phyloP scores from a whole-genome alignment of 2,329 filamentous ascomycete species.

The Shiraia sp. region DNA sequence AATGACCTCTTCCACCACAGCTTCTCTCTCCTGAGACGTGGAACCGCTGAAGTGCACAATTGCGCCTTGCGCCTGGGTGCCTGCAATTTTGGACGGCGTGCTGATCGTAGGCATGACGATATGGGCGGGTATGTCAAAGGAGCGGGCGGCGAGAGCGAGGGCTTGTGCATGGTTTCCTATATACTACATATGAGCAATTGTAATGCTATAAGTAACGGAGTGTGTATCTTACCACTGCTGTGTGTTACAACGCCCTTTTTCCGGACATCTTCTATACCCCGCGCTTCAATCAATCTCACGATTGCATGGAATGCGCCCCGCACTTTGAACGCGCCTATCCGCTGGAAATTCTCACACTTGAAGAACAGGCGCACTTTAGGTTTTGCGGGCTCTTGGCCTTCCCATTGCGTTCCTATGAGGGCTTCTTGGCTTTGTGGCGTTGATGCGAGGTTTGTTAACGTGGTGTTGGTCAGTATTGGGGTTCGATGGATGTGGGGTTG shows the following conservation, averaged over 20 bases:
- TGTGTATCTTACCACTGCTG: slow-evolving; percentile 68
- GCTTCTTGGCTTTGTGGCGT: slow-evolving; percentile 62
- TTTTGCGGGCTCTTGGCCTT: slow-evolving; percentile 59
- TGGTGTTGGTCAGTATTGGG: slow-evolving; percentile 78
- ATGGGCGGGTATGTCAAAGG: slow-evolving; percentile 74
- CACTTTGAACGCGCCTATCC: slow-evolving; percentile 89
- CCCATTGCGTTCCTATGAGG: slow-evolving; percentile 61
- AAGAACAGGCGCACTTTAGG: slow-evolving; percentile 80
- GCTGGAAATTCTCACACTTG: slow-evolving; percentile 94
- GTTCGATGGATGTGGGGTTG: slow-evolving; percentile 78
- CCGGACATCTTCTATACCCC: slow-evolving; percentile 45
- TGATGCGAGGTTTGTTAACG: slow-evolving; percentile 75
- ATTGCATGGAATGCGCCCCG: slow-evolving; percentile 89
- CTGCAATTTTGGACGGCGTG: slow-evolving; percentile 83
- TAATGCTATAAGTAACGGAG: background rate
- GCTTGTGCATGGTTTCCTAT: slow-evolving; percentile 94
- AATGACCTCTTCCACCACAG: slow-evolving; percentile 70
- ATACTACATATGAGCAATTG: slow-evolving; percentile 2
- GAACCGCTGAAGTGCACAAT: slow-evolving; percentile 79
- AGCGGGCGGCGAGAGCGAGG: slow-evolving; percentile 79
- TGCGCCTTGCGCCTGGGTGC: slow-evolving; percentile 77
- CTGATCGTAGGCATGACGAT: slow-evolving; percentile 93
- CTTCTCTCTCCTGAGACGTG: slow-evolving; percentile 80
- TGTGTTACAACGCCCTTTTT: slow-evolving; percentile 83
- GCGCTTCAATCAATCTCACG: slow-evolving; percentile 66